Conservation (phyloP, 371 early-diverging fungal species). For the Entomophthora muscae region DNA sequence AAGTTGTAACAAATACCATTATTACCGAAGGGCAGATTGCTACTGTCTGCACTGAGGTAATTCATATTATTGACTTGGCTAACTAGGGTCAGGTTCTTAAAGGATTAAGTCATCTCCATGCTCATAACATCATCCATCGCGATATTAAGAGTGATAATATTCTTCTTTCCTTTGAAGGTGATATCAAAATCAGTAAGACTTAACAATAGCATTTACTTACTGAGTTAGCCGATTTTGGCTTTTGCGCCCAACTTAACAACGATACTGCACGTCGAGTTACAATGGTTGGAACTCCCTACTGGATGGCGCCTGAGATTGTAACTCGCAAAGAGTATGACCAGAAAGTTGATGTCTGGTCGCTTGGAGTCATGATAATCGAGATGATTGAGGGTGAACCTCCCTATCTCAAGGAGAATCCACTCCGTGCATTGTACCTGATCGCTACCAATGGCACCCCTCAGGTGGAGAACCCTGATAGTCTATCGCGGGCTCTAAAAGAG, state of each 20-base stretch:
- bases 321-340: conserved; percentile 70
- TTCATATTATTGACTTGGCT: conserved; percentile 49
- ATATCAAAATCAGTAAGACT: conserved; percentile 57
- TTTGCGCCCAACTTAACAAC: conserved; percentile 66
- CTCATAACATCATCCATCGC: conserved; percentile 82
- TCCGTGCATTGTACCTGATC: conserved; percentile 31
- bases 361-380: conserved; percentile 56
- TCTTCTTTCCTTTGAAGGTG: conserved; percentile 44
- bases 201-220: too few species aligned
- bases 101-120: conserved; percentile 82
- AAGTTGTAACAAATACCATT: conserved; percentile 14
- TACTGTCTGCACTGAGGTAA: conserved; percentile 40
- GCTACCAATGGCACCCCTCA: conserved; percentile 38
- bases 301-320: conserved; percentile 90
- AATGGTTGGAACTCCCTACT: conserved; percentile 72
- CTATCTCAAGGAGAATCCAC: conserved; percentile 7
- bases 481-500: conserved; percentile 28
- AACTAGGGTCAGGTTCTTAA: conserved; percentile 41
- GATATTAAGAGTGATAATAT: conserved; percentile 82
- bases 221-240: conserved; percentile 81
- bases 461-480: conserved; percentile 26
- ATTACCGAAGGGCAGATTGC: conserved; percentile 43
- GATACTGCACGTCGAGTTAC: conserved; percentile 48
- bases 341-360: conserved; percentile 84
- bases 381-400: conserved; percentile 13